A percentile compares a stretch with the other conserved stretches of the same genome.
phyloP scores from a whole-genome alignment of 805 yeast genomes.

The Teunomyces cretensis region DNA sequence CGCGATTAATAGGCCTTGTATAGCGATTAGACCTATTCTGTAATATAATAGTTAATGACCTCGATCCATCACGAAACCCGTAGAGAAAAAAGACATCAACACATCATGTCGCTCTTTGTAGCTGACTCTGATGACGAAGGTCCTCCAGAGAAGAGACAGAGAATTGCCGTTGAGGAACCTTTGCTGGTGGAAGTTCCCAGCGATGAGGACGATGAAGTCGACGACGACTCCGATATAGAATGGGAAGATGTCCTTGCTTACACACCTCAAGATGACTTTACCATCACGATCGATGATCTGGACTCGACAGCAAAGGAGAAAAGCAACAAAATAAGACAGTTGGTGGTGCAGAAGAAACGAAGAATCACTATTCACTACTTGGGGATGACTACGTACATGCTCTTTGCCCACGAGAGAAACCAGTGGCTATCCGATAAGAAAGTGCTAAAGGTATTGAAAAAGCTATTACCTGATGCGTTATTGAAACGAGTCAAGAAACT shows the following conservation, averaged over 20 bases:
- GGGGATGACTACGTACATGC: constrained; percentile 23
- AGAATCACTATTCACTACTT: constrained; percentile 15
- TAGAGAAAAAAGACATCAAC: not conserved
- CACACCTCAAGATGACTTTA: constrained; percentile 4
- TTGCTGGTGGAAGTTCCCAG: not conserved
- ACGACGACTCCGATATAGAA: not conserved
- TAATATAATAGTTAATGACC: not conserved
- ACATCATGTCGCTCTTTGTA: constrained; percentile 1
- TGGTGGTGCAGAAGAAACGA: constrained; percentile 9
- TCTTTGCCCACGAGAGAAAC: constrained; percentile 22
- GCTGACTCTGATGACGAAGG: not conserved
- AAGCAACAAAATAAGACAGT: constrained; percentile 9
- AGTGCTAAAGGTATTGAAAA: constrained; percentile 22
- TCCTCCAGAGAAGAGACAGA: not conserved
- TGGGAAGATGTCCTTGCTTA: not conserved
- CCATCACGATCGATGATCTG: constrained; percentile 2
- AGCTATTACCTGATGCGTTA: constrained; percentile 23
- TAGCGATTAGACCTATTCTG: not conserved
- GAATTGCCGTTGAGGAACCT: not conserved
- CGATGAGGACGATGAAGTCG: not conserved
- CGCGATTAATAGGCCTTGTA: not conserved
- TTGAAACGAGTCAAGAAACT: constrained; percentile 16
- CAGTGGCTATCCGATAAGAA: constrained; percentile 15
- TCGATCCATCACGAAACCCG: not conserved
- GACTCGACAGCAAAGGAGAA: constrained; percentile 6